phyloP scores from a whole-genome alignment of 768 basidiomycete species.

The Myochromella boudieri region DNA sequence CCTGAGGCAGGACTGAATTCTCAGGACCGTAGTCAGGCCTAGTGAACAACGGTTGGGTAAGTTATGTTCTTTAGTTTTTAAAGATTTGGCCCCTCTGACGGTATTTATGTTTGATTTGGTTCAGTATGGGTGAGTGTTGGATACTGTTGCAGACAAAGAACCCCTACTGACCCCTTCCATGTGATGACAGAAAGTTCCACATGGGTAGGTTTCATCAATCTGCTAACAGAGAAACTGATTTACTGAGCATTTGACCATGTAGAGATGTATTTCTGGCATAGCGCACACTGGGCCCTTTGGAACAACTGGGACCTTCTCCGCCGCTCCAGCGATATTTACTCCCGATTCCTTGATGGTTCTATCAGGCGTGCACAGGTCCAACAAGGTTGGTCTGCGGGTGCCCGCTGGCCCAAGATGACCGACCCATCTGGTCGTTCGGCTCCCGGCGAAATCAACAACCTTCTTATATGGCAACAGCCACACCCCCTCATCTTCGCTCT shows the following conservation, averaged over 20 bases:
- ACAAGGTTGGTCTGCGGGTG: conserved; percentile 52
- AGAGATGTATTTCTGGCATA: conserved; percentile 63
- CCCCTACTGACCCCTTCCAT: background rate
- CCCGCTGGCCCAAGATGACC: conserved; percentile 66
- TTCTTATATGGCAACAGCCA: conserved; percentile 63
- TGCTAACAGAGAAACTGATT: background rate
- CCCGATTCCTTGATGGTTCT: conserved; percentile 46
- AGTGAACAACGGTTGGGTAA: conserved; percentile 56
- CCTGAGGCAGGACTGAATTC: background rate
- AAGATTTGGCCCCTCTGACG: background rate
- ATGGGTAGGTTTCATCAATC: conserved; percentile 44
- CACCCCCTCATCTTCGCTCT: conserved; percentile 59
- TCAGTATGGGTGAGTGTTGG: conserved; percentile 36
- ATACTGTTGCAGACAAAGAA: background rate
- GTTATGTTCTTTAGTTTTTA: conserved; percentile 15
- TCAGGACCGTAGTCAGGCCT: conserved; percentile 42
- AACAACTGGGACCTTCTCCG: conserved; percentile 57
- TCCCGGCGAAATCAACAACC: conserved; percentile 61
- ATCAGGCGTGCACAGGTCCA: conserved; percentile 49
- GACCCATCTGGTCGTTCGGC: conserved; percentile 58
- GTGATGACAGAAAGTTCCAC: conserved; percentile 50
- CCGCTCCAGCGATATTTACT: conserved; percentile 43
- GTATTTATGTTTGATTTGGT: background rate
- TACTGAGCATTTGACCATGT: background rate
- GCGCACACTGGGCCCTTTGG: conserved; percentile 60